Conservation (phyloP, 1,284 basidiomycete genomes). For the Chondrostereum purpureum region DNA sequence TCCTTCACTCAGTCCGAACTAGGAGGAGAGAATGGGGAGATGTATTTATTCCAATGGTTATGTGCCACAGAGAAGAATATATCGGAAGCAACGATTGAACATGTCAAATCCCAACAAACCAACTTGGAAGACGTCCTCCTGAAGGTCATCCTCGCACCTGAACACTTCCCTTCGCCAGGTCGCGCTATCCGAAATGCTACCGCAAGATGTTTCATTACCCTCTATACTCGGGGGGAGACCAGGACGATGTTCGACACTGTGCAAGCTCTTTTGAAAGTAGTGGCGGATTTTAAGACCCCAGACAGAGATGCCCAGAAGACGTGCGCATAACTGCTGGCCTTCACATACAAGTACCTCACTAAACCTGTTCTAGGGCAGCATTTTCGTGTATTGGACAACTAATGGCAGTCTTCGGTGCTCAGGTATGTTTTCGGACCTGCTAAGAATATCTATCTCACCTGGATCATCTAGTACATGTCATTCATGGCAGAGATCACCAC, state of each 20-base stretch:
- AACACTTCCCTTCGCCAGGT: conserved; percentile 73
- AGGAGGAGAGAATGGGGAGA: conserved; percentile 68
- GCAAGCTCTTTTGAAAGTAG: conserved; percentile 71
- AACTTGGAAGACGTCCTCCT: conserved; percentile 58
- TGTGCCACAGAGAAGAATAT: conserved; percentile 59
- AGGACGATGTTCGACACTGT: conserved; percentile 83
- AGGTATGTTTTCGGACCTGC: conserved; percentile 43
- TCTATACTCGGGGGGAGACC: conserved; percentile 83
- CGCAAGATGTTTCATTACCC: conserved; percentile 67
- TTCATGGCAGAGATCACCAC: conserved; percentile 81
- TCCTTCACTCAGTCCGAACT: conserved; percentile 49
- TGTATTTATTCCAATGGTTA: conserved; percentile 81
- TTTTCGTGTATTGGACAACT: conserved; percentile 84
- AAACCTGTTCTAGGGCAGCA: conserved; percentile 46
- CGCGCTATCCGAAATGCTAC: conserved; percentile 78
- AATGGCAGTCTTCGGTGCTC: conserved; percentile 77
- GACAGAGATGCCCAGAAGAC: conserved; percentile 63
- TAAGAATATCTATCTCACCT: neutral
- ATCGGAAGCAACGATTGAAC: conserved; percentile 37
- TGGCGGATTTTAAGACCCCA: conserved; percentile 61
- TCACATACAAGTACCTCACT: conserved; percentile 11
- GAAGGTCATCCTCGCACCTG: conserved; percentile 53
- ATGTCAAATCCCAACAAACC: conserved; percentile 57
- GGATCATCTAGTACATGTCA: conserved; percentile 75
- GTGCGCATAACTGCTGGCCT: conserved; percentile 40